Percentiles rank a stretch among this genome's conserved stretches.
Conservation (phyloP, 352 stramenopile species). For the Globisporangium recalcitrans region DNA sequence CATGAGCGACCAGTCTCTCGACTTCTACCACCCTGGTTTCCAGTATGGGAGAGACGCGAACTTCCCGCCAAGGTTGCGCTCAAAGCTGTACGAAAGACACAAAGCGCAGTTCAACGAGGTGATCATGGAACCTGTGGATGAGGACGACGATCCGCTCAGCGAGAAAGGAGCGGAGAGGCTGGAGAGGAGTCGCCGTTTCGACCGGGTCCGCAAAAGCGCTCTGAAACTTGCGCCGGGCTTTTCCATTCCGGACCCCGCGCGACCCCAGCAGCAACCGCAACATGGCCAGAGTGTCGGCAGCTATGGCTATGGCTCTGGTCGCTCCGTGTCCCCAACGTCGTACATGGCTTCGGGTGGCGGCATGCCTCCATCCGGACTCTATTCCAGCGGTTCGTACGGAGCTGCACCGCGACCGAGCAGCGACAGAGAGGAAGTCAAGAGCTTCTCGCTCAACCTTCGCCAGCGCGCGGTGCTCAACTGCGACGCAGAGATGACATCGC, state of each 20-base stretch:
- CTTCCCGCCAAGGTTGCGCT: slow-evolving; percentile 49
- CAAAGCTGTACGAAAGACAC: slow-evolving; percentile 60
- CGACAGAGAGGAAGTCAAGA: slow-evolving; percentile 65
- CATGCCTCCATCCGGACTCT: slow-evolving; percentile 22
- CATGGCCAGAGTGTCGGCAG: slow-evolving; percentile 2
- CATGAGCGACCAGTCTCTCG: slow-evolving; percentile 1
- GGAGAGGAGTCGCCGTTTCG: slow-evolving; percentile 59
- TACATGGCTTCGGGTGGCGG: slow-evolving; percentile 13
- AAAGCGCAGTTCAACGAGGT: slow-evolving; percentile 69
- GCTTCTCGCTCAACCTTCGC: slow-evolving; percentile 83
- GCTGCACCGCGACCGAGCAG: slow-evolving; percentile 18
- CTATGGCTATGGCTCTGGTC: slow-evolving; percentile 11
- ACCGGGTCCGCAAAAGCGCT: slow-evolving; percentile 47
- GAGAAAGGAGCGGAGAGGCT: slow-evolving; percentile 64
- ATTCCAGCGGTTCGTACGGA: slow-evolving; percentile 32
- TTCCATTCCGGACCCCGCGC: slow-evolving; percentile 16
- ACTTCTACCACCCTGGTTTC: slow-evolving; percentile 16
- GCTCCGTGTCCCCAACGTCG: slow-evolving; percentile 16
- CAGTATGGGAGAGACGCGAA: slow-evolving; percentile 42
- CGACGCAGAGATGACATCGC: slow-evolving; percentile 91
- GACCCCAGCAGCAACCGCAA: background rate
- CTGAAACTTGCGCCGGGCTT: slow-evolving; percentile 66
- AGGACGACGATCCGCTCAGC: slow-evolving; percentile 77
- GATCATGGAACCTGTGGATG: slow-evolving; percentile 53
- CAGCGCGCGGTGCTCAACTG: slow-evolving; percentile 91